A percentile compares a stretch with the other conserved stretches of the same genome.
phyloP scores from a whole-genome alignment of 164 flowering plant species.

The Warburgia ugandensis region DNA sequence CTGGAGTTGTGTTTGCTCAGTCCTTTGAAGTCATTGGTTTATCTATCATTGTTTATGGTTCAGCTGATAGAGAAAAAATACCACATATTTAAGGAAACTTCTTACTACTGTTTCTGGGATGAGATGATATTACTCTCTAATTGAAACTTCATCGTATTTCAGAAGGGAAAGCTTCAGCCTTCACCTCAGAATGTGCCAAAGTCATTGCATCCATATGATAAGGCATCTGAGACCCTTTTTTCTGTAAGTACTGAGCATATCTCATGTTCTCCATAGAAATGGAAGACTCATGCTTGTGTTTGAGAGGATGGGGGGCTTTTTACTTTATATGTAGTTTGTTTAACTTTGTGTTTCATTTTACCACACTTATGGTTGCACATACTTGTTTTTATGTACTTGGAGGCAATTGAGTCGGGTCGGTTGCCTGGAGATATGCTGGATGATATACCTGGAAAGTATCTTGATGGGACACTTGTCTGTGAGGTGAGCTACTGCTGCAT shows the following conservation, averaged over 20 bases:
- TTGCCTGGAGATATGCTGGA: constrained; percentile 84
- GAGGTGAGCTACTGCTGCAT: constrained; percentile 43
- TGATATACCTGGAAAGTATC: constrained; percentile 82
- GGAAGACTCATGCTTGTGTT: not conserved
- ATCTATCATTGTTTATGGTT: no score
- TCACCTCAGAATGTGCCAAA: constrained; percentile 50
- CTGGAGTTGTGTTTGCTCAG: not conserved
- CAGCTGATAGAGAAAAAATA: no score
- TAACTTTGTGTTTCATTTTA: not conserved
- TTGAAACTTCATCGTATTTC: constrained; percentile 16
- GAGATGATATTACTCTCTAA: not conserved
- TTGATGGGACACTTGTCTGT: constrained; percentile 63
- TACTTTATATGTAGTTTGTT: not conserved
- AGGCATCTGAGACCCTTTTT: constrained; percentile 74
- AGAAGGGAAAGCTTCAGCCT: constrained; percentile 48
- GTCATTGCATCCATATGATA: constrained; percentile 76
- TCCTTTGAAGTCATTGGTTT: no score
- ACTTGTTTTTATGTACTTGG: constrained; percentile 14
- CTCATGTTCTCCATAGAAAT: no score
- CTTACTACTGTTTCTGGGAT: no score
- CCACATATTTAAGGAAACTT: no score
- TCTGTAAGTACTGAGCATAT: constrained; percentile 62
- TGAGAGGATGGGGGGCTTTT: not conserved
- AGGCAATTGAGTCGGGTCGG: constrained; percentile 94
- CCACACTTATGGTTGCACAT: constrained; percentile 1